phyloP scores from a whole-genome alignment of 257 asterid genomes.

The Solanum clarkiae region DNA sequence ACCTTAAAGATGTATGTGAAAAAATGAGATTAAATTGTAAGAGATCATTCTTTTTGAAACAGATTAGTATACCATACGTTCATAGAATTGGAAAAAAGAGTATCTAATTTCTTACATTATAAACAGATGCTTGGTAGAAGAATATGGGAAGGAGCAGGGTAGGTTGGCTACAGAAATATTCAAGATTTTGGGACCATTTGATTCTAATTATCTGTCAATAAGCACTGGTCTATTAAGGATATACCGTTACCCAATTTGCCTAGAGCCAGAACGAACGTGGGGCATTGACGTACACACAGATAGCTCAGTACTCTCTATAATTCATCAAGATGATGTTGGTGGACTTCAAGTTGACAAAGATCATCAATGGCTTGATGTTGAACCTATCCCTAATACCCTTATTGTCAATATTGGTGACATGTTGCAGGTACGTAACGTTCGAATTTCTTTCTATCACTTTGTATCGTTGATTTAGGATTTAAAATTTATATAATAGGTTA shows the following conservation, averaged over 20 bases:
- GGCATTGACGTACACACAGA: slow-evolving; percentile 74
- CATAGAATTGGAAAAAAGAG: too few relatives aligned
- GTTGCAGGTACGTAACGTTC: slow-evolving; percentile 42
- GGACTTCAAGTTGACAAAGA: slow-evolving; percentile 62
- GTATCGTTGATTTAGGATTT: background rate
- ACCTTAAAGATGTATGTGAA: too few relatives aligned
- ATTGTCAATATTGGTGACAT: slow-evolving; percentile 77
- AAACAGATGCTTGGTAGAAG: slow-evolving; percentile 42
- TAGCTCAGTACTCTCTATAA: slow-evolving; percentile 61
- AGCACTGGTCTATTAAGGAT: slow-evolving; percentile 54
- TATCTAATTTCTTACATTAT: background rate
- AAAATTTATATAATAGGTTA: background rate
- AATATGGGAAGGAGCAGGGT: slow-evolving; percentile 52
- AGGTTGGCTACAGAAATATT: slow-evolving; percentile 44
- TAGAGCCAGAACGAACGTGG: slow-evolving; percentile 28
- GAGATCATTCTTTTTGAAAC: too few relatives aligned
- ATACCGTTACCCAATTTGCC: slow-evolving; percentile 66
- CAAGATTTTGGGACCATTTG: slow-evolving; percentile 20
- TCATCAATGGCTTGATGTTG: slow-evolving; percentile 51
- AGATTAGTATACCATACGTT: too few relatives aligned
- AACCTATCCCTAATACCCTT: slow-evolving; percentile 39
- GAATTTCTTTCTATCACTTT: background rate
- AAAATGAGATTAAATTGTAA: too few relatives aligned
- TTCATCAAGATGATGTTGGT: slow-evolving; percentile 78
- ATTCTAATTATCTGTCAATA: slow-evolving; percentile 28